A percentile compares a stretch with the other conserved stretches of the same genome.
Conservation (phyloP, 192 early-diverging fungal genomes). For the Podochytrium sp. region DNA sequence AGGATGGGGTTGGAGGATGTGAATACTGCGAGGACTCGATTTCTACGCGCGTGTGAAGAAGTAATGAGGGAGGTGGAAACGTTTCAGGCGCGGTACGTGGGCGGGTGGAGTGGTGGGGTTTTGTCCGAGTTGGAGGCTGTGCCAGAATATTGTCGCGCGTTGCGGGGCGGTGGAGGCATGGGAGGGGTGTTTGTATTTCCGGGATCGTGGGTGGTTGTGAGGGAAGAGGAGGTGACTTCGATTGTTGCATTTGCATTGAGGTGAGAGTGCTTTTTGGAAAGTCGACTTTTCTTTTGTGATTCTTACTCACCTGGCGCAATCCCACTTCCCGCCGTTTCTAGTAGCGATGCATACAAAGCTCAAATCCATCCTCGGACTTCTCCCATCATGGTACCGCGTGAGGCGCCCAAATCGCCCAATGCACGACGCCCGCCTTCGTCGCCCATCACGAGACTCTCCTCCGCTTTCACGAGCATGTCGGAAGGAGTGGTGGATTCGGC, state of each 20-base stretch:
- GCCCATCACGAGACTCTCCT: background rate
- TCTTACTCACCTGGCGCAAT: no score
- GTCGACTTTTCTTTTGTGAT: background rate
- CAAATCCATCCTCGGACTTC: no score
- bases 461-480: background rate
- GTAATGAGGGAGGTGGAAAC: no score
- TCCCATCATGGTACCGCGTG: background rate
- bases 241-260: constrained; percentile 46
- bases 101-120: no score
- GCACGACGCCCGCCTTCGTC: background rate
- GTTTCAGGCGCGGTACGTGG: no score
- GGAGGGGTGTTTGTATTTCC: constrained; percentile 40
- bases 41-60: no score
- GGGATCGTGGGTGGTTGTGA: constrained; percentile 38
- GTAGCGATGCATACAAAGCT: no score
- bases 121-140: no score
- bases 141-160: no score
- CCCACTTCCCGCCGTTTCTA: no score
- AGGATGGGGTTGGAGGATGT: no score
- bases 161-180: constrained; percentile 43
- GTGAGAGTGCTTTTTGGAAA: background rate
- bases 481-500: background rate
- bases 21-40: no score
- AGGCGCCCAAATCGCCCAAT: background rate
- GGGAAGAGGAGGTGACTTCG: constrained; percentile 49